Conservation (phyloP, 768 basidiomycete genomes). For the Phaffia tasmanica region DNA sequence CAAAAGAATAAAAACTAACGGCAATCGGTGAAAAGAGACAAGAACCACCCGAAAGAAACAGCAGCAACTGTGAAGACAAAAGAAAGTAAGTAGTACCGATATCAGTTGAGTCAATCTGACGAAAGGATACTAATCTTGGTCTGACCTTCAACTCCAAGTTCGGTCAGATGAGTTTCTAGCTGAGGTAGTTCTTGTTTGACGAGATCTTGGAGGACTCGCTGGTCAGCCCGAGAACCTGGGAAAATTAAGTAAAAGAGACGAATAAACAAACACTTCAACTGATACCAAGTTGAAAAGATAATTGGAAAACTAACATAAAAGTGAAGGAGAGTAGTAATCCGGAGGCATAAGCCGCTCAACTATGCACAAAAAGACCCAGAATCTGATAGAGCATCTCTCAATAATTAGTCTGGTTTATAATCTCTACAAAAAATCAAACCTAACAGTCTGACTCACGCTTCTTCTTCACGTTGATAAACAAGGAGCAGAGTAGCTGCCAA, state of each 20-base stretch:
- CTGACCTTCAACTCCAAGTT: conserved; percentile 61
- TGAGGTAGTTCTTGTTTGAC: conserved; percentile 63
- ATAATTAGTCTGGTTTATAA: too few relatives aligned
- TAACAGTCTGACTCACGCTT: conserved; percentile 4
- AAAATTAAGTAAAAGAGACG: not conserved
- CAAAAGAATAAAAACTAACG: conserved; percentile 22
- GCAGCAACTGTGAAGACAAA: conserved; percentile 48
- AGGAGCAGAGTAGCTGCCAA: conserved; percentile 88
- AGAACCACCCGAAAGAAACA: conserved; percentile 97
- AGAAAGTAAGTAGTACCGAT: too few relatives aligned
- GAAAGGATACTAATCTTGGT: too few relatives aligned
- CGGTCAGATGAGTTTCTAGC: conserved; percentile 60
- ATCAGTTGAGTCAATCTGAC: too few relatives aligned
- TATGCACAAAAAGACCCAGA: conserved; percentile 22
- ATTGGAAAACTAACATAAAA: conserved; percentile 49
- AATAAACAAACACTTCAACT: too few relatives aligned
- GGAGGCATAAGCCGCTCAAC: conserved; percentile 45
- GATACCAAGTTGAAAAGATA: not conserved
- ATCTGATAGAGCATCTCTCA: not conserved
- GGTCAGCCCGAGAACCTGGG: conserved; percentile 70
- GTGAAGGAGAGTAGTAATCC: conserved; percentile 84
- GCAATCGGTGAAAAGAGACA: conserved; percentile 91
- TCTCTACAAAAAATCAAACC: not conserved
- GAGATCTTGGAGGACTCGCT: conserved; percentile 76
- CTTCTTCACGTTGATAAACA: conserved; percentile 70